These are phyloP conservation scores for Trichomonascaceae sp. DNA, from an alignment of 1,139 yeast species.

Conservation along the genomic window DNA sequence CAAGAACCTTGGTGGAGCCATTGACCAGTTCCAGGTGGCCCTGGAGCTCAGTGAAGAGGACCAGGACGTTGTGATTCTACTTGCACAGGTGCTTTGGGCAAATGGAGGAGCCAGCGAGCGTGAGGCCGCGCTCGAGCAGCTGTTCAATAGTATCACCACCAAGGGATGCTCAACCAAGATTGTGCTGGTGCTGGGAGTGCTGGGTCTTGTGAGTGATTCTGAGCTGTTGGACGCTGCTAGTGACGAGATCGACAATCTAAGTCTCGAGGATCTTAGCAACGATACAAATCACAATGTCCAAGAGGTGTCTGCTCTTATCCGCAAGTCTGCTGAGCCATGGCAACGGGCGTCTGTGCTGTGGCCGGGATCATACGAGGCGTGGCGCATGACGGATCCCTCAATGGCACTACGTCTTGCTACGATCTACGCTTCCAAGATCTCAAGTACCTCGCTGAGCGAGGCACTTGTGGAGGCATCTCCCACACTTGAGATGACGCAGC, in stretches of 20 bases:
- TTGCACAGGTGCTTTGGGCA: constrained; percentile 71
- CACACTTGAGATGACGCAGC: constrained; percentile 7
- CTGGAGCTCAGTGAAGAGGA: constrained; percentile 43
- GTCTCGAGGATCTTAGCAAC: constrained; percentile 33
- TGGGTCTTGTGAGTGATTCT: constrained; percentile 50
- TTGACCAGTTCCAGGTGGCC: constrained; percentile 53
- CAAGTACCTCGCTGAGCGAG: neutral
- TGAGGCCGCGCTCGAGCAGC: constrained; percentile 53
- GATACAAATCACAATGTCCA: constrained; percentile 36
- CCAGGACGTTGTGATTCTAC: constrained; percentile 51
- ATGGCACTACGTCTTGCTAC: neutral
- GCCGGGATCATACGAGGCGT: constrained; percentile 29
- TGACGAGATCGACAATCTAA: constrained; percentile 47
- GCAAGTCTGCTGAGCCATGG: constrained; percentile 33
- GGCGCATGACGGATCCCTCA: neutral
- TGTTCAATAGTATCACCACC: constrained; percentile 41
- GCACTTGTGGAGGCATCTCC: neutral
- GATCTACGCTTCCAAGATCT: neutral
- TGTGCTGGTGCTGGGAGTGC: constrained; percentile 66
- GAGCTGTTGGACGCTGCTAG: constrained; percentile 52
- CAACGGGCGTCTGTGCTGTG: constrained; percentile 58
- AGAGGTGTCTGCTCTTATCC: constrained; percentile 36
- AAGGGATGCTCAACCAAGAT: constrained; percentile 49
- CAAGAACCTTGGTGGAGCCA: constrained; percentile 47
- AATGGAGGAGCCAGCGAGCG: constrained; percentile 51